Conservation (phyloP, 106 monocot genomes). For the Apostasia shenzhenica region DNA sequence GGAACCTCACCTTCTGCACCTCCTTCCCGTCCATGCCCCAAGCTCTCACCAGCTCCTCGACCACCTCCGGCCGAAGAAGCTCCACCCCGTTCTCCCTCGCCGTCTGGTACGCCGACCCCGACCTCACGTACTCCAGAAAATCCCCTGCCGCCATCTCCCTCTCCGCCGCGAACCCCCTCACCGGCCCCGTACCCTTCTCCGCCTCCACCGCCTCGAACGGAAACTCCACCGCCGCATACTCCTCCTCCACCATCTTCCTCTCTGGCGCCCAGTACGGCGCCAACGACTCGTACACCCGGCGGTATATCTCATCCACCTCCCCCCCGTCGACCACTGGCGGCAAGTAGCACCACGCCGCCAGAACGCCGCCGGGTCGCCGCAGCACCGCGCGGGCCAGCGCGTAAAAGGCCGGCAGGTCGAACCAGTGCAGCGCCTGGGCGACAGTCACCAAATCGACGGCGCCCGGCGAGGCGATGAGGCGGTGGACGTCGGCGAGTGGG, state of each 20-base stretch:
- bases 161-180: conserved; percentile 41
- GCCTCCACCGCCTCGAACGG: conserved; percentile 65
- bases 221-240: conserved; percentile 46
- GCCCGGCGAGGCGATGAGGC: conserved; percentile 22
- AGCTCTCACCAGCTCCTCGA: conserved; percentile 32
- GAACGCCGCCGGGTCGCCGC: conserved; percentile 36
- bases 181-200: conserved; percentile 49
- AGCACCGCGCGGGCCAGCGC: conserved; percentile 28
- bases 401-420: conserved; percentile 68
- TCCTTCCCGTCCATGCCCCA: conserved; percentile 29
- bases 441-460: conserved; percentile 76
- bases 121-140: conserved; percentile 38
- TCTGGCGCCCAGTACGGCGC: conserved; percentile 43
- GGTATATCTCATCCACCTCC: conserved; percentile 36
- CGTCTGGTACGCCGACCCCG: conserved; percentile 83
- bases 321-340: conserved; percentile 17
- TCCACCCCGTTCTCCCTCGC: conserved; percentile 58
- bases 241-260: conserved; percentile 40
- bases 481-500: conserved; percentile 17
- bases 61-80: conserved; percentile 38
- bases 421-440: conserved; percentile 87
- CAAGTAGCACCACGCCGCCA: conserved; percentile 82
- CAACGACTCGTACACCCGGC: conserved; percentile 22
- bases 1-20: conserved; percentile 31
- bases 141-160: conserved; percentile 32